phyloP scores from a whole-genome alignment of 495 filamentous ascomycete genomes.

The Bathelium albidoporum region DNA sequence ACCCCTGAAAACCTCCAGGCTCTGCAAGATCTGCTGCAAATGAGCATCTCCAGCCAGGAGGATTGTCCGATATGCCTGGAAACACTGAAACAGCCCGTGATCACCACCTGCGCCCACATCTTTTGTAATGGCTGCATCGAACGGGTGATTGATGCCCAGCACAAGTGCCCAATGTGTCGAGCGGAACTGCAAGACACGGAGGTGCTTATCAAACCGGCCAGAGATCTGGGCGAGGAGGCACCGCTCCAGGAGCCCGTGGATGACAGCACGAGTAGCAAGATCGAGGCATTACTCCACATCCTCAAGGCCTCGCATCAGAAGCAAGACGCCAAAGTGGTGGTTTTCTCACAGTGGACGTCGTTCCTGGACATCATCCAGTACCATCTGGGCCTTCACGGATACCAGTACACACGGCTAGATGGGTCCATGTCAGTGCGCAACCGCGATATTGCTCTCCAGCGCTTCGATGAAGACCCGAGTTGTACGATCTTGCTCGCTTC shows the following conservation, averaged over 20 bases:
- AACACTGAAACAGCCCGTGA: conserved; percentile 59
- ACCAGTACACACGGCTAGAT: conserved; percentile 68
- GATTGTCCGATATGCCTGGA: conserved; percentile 81
- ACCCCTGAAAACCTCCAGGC: conserved; percentile 63
- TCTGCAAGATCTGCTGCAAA: conserved; percentile 65
- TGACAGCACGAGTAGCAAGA: conserved; percentile 65
- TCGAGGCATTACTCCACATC: conserved; percentile 71
- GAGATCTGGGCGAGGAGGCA: conserved; percentile 34
- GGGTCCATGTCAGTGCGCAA: conserved; percentile 60
- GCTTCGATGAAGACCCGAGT: conserved; percentile 54
- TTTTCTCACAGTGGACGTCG: conserved; percentile 91
- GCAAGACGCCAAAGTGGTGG: conserved; percentile 62
- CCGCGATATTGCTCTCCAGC: conserved; percentile 59
- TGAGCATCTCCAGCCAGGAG: conserved; percentile 72
- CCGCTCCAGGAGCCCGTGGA: conserved; percentile 43
- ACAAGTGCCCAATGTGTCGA: conserved; percentile 84
- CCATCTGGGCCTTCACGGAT: conserved; percentile 51
- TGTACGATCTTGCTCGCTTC: conserved; percentile 76
- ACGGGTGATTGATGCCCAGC: conserved; percentile 65
- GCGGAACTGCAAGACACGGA: conserved; percentile 50
- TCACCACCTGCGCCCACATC: conserved; percentile 79
- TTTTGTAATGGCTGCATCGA: conserved; percentile 70
- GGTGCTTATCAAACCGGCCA: conserved; percentile 51
- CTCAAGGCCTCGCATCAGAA: conserved; percentile 56
- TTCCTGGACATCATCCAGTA: conserved; percentile 72